Evolutionary conservation across 306 rosid species (phyloP), one percentile per base, ranked within the genome.

Genomic region (Rosa lucieae): DNA sequence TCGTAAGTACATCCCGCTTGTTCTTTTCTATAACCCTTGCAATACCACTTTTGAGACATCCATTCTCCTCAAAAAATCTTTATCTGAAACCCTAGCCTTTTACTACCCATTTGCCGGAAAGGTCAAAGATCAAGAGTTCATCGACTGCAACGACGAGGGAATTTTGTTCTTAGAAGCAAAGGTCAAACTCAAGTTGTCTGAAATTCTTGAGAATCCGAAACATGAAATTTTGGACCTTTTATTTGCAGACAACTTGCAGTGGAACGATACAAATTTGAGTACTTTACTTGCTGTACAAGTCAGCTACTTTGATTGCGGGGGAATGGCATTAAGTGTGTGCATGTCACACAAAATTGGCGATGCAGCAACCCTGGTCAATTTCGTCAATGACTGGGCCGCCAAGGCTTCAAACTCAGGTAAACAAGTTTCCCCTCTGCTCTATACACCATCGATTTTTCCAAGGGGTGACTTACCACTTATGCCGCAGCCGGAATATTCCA

Each of bases 61-160:
- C 53, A 55, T 13, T 21, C 56, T 7, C 6, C 89, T 91, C 56
- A 88, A 84, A 40, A 71, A 70, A 3, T 89, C 93, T 15, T 67
- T 91, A 18, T 80, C 92, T 3, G 14, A 83, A 63, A 70, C 80
- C 5, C 81, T 91, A 23, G 53, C 90, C 15, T 20, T 3, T 9
- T 91, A 89, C 79, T 91, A 88, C 73, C 93, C 89, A 0, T 72
- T 89, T 23, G 89, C 94, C 3, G 91, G 92, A 0, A 85, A 71
- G 26, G 3, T 80, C 70, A 79, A 29, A 80, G 88, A 83, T 26
- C 55, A 67, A 61, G 10, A 51, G 12, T 78, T 72, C 42, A 74
- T 90, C 1, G 87, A 86, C 1, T 88, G 92, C 78, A 87, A 85
- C 62, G 97, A 91, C 66, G 81, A 86, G 67, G 97, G 97, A 0